A percentile compares a stretch with the other conserved stretches of the same genome.
Conservation (phyloP, 345 rosid species). For the Salix suchowensis region DNA sequence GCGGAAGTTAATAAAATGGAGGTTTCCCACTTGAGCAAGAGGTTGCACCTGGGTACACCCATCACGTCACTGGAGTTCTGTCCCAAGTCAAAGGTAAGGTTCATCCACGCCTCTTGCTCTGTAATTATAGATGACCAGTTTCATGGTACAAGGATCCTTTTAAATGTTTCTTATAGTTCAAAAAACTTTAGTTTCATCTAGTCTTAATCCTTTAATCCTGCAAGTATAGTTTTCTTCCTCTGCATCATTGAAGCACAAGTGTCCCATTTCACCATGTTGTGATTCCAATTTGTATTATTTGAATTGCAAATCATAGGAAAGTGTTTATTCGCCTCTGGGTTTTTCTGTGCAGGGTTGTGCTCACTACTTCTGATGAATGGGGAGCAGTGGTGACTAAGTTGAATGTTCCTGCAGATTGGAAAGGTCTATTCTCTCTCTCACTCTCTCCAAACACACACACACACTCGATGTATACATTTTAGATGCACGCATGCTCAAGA, state of each 20-base stretch:
- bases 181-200: background rate
- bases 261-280: background rate
- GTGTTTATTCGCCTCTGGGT: background rate
- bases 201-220: background rate
- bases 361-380: constrained; percentile 76
- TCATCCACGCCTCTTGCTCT: background rate
- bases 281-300: background rate
- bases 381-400: constrained; percentile 78
- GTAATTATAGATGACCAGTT: background rate
- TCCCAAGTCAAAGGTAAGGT: constrained; percentile 66
- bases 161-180: background rate
- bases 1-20: constrained; percentile 93
- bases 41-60: constrained; percentile 74
- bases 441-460: background rate
- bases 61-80: constrained; percentile 78
- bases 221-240: background rate
- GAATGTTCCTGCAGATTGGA: constrained; percentile 90
- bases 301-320: background rate
- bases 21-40: constrained; percentile 77
- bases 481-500: background rate
- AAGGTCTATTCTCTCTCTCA: constrained; percentile 45
- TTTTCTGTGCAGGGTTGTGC: constrained; percentile 55
- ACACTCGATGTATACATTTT: background rate
- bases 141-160: background rate
- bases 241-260: background rate